Percentiles rank a stretch among this genome's conserved stretches.
These are phyloP conservation scores for Lasiosphaeria miniovina DNA, from an alignment of 495 filamentous ascomycete genomes.

Conservation along the genomic window DNA sequence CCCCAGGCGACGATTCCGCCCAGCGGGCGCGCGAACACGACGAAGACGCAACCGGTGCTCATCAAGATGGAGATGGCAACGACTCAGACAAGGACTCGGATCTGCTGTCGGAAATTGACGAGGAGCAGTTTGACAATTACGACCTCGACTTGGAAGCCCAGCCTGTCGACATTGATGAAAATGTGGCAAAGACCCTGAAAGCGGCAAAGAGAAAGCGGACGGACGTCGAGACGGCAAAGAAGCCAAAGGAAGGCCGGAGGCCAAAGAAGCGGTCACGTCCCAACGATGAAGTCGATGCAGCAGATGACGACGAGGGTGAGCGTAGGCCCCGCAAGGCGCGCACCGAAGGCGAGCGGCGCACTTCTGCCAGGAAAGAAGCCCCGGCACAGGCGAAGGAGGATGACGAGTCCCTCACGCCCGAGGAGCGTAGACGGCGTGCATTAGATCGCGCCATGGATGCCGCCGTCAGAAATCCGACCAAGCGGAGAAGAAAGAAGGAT, in stretches of 20 bases:
- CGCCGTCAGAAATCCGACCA: conserved; percentile 75
- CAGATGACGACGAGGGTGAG: conserved; percentile 55
- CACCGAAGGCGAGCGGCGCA: conserved; percentile 30
- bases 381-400: conserved; percentile 55
- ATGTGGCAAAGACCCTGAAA: conserved; percentile 68
- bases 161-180: conserved; percentile 82
- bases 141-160: conserved; percentile 79
- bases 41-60: conserved; percentile 28
- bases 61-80: conserved; percentile 39
- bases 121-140: conserved; percentile 88
- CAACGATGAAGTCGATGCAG: conserved; percentile 54
- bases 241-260: conserved; percentile 70
- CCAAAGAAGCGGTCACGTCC: conserved; percentile 67
- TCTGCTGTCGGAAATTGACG: conserved; percentile 92
- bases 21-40: conserved; percentile 17
- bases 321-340: conserved; percentile 42
- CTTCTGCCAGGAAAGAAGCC: conserved; percentile 47
- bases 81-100: conserved; percentile 74
- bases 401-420: conserved; percentile 62
- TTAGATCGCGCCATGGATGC: conserved; percentile 85
- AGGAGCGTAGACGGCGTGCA: conserved; percentile 72
- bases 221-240: conserved; percentile 59
- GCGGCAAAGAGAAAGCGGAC: conserved; percentile 77
- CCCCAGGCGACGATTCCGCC: conserved; percentile 27
- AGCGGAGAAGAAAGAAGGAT: conserved; percentile 79